These are phyloP conservation scores for Plasmodium reichenowi DNA, from an alignment of 169 alveolate genomes.

Conservation along the genomic window DNA sequence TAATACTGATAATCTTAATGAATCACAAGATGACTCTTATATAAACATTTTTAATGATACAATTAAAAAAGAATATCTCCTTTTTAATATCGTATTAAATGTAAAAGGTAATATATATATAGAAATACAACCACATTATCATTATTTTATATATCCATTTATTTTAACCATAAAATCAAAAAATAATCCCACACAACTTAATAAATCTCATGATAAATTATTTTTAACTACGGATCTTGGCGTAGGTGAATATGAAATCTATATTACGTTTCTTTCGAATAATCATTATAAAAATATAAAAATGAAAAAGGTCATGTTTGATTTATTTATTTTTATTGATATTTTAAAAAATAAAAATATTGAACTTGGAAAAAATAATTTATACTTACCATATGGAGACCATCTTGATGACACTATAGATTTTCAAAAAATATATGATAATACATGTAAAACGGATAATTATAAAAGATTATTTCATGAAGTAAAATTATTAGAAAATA, in stretches of 20 bases:
- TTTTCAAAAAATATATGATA: conserved; percentile 3
- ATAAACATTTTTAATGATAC: neutral
- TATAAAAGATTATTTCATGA: conserved; percentile 34
- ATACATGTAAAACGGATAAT: neutral
- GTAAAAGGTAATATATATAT: conserved; percentile 15
- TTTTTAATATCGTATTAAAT: conserved; percentile 17
- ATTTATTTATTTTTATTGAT: conserved; percentile 11
- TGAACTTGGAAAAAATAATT: neutral
- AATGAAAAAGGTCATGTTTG: conserved; percentile 28
- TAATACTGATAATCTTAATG: too few species aligned
- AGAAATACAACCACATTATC: conserved; percentile 60
- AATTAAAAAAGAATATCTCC: conserved; percentile 3
- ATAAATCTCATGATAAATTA: conserved; percentile 1
- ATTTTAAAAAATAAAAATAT: neutral
- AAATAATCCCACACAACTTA: neutral
- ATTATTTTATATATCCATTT: conserved; percentile 58
- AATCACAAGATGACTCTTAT: too few species aligned
- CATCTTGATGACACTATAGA: neutral
- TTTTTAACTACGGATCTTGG: conserved; percentile 9
- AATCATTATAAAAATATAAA: neutral
- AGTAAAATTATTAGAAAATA: conserved; percentile 14
- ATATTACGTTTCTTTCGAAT: neutral
- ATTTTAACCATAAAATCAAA: conserved; percentile 2
- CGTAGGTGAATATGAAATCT: conserved; percentile 40
- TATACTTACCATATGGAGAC: neutral